phyloP scores from a whole-genome alignment of 352 stramenopile species.

The Globisporangium carolinianum region DNA sequence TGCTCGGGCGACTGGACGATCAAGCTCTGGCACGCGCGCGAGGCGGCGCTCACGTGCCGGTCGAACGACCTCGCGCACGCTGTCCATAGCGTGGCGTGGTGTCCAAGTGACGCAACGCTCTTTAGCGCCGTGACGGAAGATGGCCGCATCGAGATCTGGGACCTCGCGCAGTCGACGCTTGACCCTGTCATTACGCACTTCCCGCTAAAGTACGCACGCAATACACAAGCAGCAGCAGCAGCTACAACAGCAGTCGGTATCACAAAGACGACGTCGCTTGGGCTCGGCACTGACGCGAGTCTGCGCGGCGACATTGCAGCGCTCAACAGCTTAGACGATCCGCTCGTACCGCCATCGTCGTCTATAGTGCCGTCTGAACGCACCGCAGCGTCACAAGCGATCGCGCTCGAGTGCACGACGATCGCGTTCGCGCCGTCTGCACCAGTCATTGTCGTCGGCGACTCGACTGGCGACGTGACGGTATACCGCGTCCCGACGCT shows the following conservation, averaged over 20 bases:
- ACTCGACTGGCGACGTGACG: slow-evolving; percentile 67
- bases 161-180: slow-evolving; percentile 75
- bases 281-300: slow-evolving; percentile 9
- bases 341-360: neutral
- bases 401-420: slow-evolving; percentile 57
- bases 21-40: slow-evolving; percentile 75
- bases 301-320: slow-evolving; percentile 1
- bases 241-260: too few species aligned
- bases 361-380: neutral
- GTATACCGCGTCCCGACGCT: slow-evolving; percentile 60
- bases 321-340: slow-evolving; percentile 6
- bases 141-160: slow-evolving; percentile 90
- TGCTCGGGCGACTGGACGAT: slow-evolving; percentile 88
- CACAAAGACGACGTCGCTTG: too few species aligned
- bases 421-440: slow-evolving; percentile 64
- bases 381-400: slow-evolving; percentile 12
- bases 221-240: too few species aligned
- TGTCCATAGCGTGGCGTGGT: slow-evolving; percentile 85
- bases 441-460: slow-evolving; percentile 68
- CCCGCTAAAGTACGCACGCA: slow-evolving; percentile 39
- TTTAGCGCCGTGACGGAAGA: slow-evolving; percentile 86
- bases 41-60: slow-evolving; percentile 60
- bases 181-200: slow-evolving; percentile 81
- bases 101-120: slow-evolving; percentile 69
- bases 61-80: slow-evolving; percentile 74